These are phyloP conservation scores for Ensete glaucum DNA, from an alignment of 176 grass and related monocot genomes.

Conservation along the genomic window DNA sequence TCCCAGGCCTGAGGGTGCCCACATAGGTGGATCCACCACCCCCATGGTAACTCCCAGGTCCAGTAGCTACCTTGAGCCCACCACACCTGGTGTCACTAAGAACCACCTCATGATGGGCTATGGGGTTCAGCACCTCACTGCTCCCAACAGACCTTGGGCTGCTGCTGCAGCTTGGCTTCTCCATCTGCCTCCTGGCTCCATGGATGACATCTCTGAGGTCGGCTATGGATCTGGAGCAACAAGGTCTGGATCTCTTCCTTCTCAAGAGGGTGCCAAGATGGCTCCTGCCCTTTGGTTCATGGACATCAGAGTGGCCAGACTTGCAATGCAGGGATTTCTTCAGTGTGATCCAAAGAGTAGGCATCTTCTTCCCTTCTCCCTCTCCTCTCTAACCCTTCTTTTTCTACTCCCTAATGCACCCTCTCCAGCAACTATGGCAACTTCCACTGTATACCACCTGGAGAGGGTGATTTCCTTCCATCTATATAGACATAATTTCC, in stretches of 20 bases:
- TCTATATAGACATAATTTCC: not conserved
- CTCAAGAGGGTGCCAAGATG: conserved; percentile 24
- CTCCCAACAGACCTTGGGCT: conserved; percentile 43
- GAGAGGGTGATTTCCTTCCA: no score
- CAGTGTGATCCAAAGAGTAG: conserved; percentile 53
- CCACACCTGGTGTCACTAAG: conserved; percentile 22
- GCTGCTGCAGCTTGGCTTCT: conserved; percentile 14
- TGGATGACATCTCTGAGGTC: conserved; percentile 56
- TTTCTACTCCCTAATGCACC: not conserved
- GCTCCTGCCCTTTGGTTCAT: conserved; percentile 23
- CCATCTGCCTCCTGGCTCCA: conserved; percentile 20
- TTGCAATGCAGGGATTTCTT: conserved; percentile 63
- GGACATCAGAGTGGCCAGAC: conserved; percentile 38
- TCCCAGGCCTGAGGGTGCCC: conserved; percentile 30
- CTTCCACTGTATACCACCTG: not conserved
- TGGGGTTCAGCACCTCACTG: conserved; percentile 21
- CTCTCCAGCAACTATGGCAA: not conserved
- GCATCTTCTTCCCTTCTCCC: conserved; percentile 21
- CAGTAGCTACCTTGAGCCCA: conserved; percentile 21
- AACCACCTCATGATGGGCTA: conserved; percentile 23
- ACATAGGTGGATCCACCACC: conserved; percentile 23
- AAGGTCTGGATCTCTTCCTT: conserved; percentile 30
- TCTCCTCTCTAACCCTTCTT: not conserved
- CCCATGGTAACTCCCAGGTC: conserved; percentile 23
- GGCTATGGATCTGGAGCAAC: conserved; percentile 67